Evolutionary conservation across 139 green algal genomes (phyloP), one percentile per base, ranked within the genome.

Genomic region (Coelastrella sp.): DNA sequence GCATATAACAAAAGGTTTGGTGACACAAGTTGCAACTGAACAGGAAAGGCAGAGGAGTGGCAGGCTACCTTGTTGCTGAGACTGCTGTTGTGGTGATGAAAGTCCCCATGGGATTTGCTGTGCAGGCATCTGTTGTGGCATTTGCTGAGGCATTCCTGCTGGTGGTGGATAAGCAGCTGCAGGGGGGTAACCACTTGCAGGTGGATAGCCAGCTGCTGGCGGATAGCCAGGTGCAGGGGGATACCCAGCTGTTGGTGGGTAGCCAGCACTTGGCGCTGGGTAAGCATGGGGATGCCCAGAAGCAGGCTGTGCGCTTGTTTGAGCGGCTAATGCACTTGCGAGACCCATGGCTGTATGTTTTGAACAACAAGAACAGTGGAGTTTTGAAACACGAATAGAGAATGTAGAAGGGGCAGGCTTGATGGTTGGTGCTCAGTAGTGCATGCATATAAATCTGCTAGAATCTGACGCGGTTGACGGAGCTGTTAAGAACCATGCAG

Each of bases 331-430:
- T 24, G 84, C 84, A 20, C 84, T 88, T 56, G 84, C 84, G 9
- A 88, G 68, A 70, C 84, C 84, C 84, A 88, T 88, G 49, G 10
- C 58, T n/a, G 70, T 78, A 25, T 78, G 17, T 78, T 49, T 49
- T 3, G 35, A 49, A 49, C 35, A 49, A 49, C 35, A 49, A 49
- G n/a, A n/a, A n/a, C n/a, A n/a, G 35, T 49, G 35, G 35, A 49
- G 35, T 49, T 3, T 49, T 49, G 1, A 3, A 49, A 49, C 1
- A 49, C 35, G 35, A 49, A 3, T 49, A 49, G 3, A 49, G 35
- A 49, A 49, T 49, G 35, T 49, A 5, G 35, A 49, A 49, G 35
- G 35, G 3, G 35, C 1, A 49, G 35, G 35, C 35, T 49, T 49
- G 35, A 49, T 49, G 35, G 35, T 49, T 49, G 35, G 35, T 49